A percentile compares a stretch with the other conserved stretches of the same genome.
phyloP scores from a whole-genome alignment of 306 rosid species.

The Oemleria cerasiformis region DNA sequence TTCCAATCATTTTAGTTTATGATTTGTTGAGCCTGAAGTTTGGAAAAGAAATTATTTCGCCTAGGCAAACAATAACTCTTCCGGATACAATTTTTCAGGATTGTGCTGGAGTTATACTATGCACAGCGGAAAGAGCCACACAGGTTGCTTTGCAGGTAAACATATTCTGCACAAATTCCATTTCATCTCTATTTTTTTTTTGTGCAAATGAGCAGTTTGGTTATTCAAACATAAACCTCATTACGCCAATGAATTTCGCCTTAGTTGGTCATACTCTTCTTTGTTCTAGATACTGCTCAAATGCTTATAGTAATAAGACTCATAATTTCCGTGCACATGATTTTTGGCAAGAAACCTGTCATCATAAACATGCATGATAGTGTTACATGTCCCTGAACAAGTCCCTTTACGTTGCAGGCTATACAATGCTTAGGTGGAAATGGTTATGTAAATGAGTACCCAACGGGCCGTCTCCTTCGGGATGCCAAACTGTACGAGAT shows the following conservation, averaged over 20 bases:
- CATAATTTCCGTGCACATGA: neutral
- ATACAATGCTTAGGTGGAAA: constrained; percentile 94
- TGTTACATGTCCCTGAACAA: neutral
- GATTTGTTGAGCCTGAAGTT: neutral
- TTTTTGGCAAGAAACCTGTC: neutral
- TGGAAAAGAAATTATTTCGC: neutral
- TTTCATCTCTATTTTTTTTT: neutral
- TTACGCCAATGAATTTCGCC: neutral
- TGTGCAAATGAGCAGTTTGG: neutral
- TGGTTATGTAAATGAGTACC: constrained; percentile 89
- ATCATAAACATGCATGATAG: neutral
- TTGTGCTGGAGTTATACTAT: constrained; percentile 91
- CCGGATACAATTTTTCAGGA: constrained; percentile 57
- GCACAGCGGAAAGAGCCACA: constrained; percentile 92
- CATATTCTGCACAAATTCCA: neutral
- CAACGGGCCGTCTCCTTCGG: constrained; percentile 81
- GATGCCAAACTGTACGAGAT: constrained; percentile 88
- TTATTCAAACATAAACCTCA: neutral
- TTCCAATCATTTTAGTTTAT: constrained; percentile 8
- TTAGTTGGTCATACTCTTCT: neutral
- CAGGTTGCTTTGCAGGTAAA: constrained; percentile 89
- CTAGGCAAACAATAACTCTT: constrained; percentile 1
- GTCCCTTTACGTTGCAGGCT: constrained; percentile 48
- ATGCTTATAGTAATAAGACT: neutral
- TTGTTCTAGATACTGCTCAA: neutral